These are phyloP conservation scores for Sporothrix curviconia DNA, from an alignment of 2,329 filamentous ascomycete species.

Conservation along the genomic window DNA sequence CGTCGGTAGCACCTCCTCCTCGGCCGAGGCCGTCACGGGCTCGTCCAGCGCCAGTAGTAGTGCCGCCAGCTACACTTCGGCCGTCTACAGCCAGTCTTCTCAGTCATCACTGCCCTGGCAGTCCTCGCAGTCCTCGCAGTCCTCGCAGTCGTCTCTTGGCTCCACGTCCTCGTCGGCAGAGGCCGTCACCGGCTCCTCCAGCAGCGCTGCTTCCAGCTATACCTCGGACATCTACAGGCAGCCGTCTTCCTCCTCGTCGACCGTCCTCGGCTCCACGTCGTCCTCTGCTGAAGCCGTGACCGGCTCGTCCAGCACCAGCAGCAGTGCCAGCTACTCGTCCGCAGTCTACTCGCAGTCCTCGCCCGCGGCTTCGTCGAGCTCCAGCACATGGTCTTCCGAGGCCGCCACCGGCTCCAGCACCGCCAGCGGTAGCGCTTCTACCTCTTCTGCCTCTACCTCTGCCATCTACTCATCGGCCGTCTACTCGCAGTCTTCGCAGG, in stretches of 20 bases:
- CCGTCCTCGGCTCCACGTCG: too few species aligned
- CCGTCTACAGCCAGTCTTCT: too few species aligned
- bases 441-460: too few species aligned
- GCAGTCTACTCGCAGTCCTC: background rate
- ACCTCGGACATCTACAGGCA: background rate
- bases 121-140: too few species aligned
- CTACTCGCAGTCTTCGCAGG: too few species aligned
- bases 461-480: too few species aligned
- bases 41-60: background rate
- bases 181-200: background rate
- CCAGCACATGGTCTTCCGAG: background rate
- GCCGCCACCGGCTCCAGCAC: background rate
- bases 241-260: background rate
- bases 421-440: too few species aligned
- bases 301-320: background rate
- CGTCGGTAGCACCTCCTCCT: too few species aligned
- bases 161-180: background rate
- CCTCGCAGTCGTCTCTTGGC: background rate
- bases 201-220: background rate
- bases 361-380: background rate
- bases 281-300: background rate
- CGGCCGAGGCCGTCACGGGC: background rate
- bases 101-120: too few species aligned
- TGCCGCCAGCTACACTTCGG: background rate
- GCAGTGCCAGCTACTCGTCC: background rate